These are phyloP conservation scores for Spencermartinsiella ligniputridi DNA, from an alignment of 1,139 yeast species.

Conservation along the genomic window DNA sequence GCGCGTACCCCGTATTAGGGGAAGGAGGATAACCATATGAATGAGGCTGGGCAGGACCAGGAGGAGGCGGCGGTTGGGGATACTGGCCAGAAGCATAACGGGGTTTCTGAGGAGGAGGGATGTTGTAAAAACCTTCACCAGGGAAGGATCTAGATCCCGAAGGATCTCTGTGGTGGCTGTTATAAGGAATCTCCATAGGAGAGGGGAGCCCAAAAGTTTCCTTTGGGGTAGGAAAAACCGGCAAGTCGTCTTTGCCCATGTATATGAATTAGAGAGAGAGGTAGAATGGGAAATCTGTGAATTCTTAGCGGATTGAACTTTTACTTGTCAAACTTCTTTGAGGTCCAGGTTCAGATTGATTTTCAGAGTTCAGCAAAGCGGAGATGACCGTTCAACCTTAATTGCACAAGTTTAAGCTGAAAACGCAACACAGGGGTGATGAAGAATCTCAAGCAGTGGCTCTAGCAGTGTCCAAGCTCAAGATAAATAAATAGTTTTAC, in stretches of 20 bases:
- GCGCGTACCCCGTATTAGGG: slow-evolving; percentile 1
- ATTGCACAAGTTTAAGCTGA: too few relatives aligned
- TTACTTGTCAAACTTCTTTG: too few relatives aligned
- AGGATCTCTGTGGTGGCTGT: not conserved
- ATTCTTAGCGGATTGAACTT: too few relatives aligned
- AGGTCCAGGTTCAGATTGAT: not conserved
- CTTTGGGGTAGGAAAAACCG: slow-evolving; percentile 27
- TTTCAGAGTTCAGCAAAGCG: not conserved
- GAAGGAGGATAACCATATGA: slow-evolving; percentile 4
- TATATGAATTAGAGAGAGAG: too few relatives aligned
- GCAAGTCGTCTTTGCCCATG: slow-evolving; percentile 27
- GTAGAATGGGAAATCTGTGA: too few relatives aligned
- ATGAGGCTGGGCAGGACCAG: slow-evolving; percentile 4
- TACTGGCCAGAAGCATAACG: slow-evolving; percentile 1
- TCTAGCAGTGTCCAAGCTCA: too few relatives aligned
- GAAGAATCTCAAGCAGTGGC: too few relatives aligned
- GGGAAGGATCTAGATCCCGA: not conserved
- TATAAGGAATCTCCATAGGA: slow-evolving; percentile 10
- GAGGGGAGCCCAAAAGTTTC: slow-evolving; percentile 23
- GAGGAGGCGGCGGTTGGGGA: not conserved
- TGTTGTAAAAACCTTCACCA: not conserved
- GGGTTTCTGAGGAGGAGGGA: slow-evolving; percentile 2
- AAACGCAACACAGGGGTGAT: too few relatives aligned
- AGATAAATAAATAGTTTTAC: too few relatives aligned
- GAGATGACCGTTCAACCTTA: too few relatives aligned